Percentiles rank a stretch among this genome's conserved stretches.
Conservation (phyloP, 768 basidiomycete species). For the Mrakia gelida region DNA sequence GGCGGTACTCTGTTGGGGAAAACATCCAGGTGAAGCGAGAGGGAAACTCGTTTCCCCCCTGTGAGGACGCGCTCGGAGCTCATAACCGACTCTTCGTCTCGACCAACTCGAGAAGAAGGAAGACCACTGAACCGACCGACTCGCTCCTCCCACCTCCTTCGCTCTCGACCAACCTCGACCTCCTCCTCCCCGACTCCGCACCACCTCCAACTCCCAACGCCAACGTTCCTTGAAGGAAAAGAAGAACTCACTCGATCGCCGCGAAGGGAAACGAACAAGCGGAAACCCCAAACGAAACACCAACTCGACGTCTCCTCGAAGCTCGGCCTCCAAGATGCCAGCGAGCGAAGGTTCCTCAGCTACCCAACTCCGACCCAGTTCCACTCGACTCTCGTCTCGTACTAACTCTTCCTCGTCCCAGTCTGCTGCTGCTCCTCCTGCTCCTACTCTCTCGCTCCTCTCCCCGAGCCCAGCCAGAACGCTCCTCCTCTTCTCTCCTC, state of each 20-base stretch:
- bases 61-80: not conserved
- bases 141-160: not conserved
- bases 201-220: too few relatives aligned
- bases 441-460: too few relatives aligned
- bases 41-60: not conserved
- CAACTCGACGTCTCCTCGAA: not conserved
- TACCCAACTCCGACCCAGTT: too few relatives aligned
- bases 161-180: not conserved
- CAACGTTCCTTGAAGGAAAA: not conserved
- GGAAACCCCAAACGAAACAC: not conserved
- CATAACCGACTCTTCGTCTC: not conserved
- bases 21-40: not conserved
- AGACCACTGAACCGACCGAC: not conserved
- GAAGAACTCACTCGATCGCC: not conserved
- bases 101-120: too few relatives aligned
- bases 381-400: too few relatives aligned
- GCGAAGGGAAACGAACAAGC: not conserved
- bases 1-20: too few relatives aligned
- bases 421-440: too few relatives aligned
- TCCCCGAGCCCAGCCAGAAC: too few relatives aligned
- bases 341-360: too few relatives aligned
- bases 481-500: too few relatives aligned
- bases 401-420: too few relatives aligned
- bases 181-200: not conserved
- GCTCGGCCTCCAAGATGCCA: not conserved